Evolutionary conservation across 805 yeast species (phyloP).

Genomic region (Lachancea cidri): DNA sequence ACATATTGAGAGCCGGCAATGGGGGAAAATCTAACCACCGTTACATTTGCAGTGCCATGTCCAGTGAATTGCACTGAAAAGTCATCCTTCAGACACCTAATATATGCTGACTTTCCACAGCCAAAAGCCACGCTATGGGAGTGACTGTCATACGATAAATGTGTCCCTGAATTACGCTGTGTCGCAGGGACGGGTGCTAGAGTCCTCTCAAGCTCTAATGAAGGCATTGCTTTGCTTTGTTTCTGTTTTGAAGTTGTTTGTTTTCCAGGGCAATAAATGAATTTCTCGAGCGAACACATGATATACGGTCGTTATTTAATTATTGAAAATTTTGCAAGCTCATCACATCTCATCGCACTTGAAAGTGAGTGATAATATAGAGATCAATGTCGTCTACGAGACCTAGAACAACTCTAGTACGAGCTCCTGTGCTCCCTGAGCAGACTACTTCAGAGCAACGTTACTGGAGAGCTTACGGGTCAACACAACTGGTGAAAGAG

Average conservation of each 20-base stretch:
- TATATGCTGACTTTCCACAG: slow-evolving; percentile 69
- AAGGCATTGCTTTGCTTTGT: slow-evolving; percentile 13
- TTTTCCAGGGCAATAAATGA: background rate
- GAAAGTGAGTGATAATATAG: background rate
- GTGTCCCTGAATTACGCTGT: slow-evolving; percentile 59
- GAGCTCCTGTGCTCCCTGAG: slow-evolving; percentile 74
- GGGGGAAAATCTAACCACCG: slow-evolving; percentile 84
- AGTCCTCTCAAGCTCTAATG: slow-evolving; percentile 28
- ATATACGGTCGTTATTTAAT: slow-evolving; percentile 15
- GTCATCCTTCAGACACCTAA: slow-evolving; percentile 60
- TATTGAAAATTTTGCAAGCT: slow-evolving; percentile 22
- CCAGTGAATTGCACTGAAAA: slow-evolving; percentile 60
- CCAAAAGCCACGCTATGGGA: slow-evolving; percentile 75
- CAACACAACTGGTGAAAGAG: slow-evolving; percentile 87
- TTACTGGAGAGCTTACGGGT: slow-evolving; percentile 84
- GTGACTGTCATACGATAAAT: slow-evolving; percentile 66
- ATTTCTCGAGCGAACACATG: background rate
- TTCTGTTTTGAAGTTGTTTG: background rate
- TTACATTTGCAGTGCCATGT: slow-evolving; percentile 60
- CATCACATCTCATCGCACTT: slow-evolving; percentile 15
- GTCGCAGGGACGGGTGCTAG: slow-evolving; percentile 83
- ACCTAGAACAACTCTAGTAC: slow-evolving; percentile 57
- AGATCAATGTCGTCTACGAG: slow-evolving; percentile 63
- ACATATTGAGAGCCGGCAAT: slow-evolving; percentile 67
- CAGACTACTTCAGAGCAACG: slow-evolving; percentile 84